Conservation (phyloP, 495 filamentous ascomycete genomes). For the Neurospora sp. region DNA sequence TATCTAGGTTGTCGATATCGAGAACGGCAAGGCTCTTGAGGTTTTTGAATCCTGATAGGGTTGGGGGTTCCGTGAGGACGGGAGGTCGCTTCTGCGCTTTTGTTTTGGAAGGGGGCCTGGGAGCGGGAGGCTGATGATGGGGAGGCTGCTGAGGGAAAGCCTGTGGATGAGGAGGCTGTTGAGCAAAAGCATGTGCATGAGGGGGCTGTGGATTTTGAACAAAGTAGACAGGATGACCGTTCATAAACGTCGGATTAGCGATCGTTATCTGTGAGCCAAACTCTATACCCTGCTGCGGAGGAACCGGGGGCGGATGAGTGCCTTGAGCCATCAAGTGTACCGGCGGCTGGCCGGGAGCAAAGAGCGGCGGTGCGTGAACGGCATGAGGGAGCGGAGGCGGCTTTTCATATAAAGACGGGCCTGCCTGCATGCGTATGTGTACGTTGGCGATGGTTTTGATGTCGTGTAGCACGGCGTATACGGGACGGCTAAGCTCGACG, state of each 20-base stretch:
- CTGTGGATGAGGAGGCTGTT: constrained; percentile 7
- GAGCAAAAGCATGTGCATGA: constrained; percentile 3
- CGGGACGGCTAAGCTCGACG: constrained; percentile 47
- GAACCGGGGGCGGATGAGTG: neutral
- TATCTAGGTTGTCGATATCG: constrained; percentile 47
- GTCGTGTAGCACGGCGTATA: constrained; percentile 46
- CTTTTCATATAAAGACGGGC: constrained; percentile 36
- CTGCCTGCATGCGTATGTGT: constrained; percentile 47
- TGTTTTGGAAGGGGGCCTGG: constrained; percentile 14
- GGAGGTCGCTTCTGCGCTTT: constrained; percentile 15
- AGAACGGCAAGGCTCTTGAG: constrained; percentile 44
- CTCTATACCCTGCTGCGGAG: neutral
- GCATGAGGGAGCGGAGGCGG: constrained; percentile 31
- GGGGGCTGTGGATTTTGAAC: neutral
- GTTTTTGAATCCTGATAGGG: constrained; percentile 45
- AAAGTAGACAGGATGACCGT: neutral
- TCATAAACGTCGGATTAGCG: neutral
- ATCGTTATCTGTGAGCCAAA: neutral
- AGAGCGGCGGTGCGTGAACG: neutral
- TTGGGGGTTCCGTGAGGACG: constrained; percentile 28
- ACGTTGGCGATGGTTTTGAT: constrained; percentile 43
- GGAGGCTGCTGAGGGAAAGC: constrained; percentile 9
- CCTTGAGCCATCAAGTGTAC: neutral
- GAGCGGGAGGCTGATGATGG: constrained; percentile 12
- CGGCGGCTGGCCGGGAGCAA: neutral